Conservation (phyloP, 2,329 filamentous ascomycete genomes). For the Alternaria gaisen region DNA sequence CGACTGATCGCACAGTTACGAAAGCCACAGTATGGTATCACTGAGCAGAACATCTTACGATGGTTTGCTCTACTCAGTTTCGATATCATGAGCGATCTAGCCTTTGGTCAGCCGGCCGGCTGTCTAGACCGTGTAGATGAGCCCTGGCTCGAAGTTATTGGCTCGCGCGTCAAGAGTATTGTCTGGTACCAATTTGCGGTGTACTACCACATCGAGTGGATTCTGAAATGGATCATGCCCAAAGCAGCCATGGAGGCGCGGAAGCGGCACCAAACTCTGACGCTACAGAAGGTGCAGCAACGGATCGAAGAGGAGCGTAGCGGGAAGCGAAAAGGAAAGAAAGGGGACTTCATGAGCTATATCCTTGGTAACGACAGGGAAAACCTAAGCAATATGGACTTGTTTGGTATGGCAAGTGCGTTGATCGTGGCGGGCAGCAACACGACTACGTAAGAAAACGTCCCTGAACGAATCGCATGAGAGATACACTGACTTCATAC, state of each 20-base stretch:
- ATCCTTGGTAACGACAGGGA: conserved; percentile 8
- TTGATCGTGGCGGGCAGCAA: conserved; percentile 11
- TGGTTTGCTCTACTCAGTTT: conserved; percentile 10
- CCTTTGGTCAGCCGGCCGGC: conserved; percentile 4
- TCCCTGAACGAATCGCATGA: no score
- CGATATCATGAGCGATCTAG: conserved; percentile 9
- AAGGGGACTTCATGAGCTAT: conserved; percentile 5
- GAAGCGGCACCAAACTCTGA: conserved; percentile 7
- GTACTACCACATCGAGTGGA: conserved; percentile 9
- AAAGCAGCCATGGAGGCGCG: conserved; percentile 11
- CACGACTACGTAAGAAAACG: conserved; percentile 1
- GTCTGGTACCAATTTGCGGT: conserved; percentile 8
- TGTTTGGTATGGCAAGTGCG: conserved; percentile 9
- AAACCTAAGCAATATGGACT: conserved; percentile 4
- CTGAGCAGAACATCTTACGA: conserved; percentile 2
- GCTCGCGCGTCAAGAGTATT: conserved; percentile 6
- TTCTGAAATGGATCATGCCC: neutral
- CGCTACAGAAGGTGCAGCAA: conserved; percentile 5
- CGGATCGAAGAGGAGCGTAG: conserved; percentile 3
- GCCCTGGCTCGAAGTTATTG: conserved; percentile 6
- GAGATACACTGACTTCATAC: no score
- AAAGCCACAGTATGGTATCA: neutral
- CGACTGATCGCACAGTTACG: neutral
- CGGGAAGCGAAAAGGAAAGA: conserved; percentile 1
- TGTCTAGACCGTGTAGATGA: conserved; percentile 8